Evolutionary conservation across 179 eudicot genomes (phyloP), one percentile per base, ranked within the genome.

Genomic region (Heliamphora pulchella): DNA sequence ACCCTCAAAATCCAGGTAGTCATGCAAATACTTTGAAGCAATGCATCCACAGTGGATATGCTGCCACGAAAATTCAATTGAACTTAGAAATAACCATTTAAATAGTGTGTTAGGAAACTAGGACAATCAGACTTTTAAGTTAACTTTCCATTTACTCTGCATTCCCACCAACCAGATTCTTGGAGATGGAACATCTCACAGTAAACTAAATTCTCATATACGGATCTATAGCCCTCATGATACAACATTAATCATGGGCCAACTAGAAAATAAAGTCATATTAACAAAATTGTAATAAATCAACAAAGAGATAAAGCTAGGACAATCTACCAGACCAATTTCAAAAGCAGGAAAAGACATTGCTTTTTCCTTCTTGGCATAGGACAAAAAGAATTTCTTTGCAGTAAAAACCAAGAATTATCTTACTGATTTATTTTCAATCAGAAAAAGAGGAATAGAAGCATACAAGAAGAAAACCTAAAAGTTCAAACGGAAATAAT

Each of bases 131-230:
- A 50, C 43, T 11, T 41, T 48, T 44, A 77, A 0, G 50, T 71
- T 80, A 95, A 97, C 97, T 95, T 95, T 85, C 87, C 84, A 85
- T 97, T 93, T 31, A 86, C 69, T 75, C 73, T 86, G 86, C 98
- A 95, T 70, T 89, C 83, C 82, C 98, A 90, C 98, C 98, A 95
- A 81, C 98, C 98, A 78, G 97, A 87, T 81, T 95, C 97, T 31
- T 91, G 91, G 20, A 79, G 79, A 80, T 95, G 98, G 82, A 87
- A 94, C 70, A 87, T 90, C 69, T 90, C 90, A 76, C 98, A 94
- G 85, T 83, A 94, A 66, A 83, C 77, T 4, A 70, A 86, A 67
- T 82, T 89, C 88, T 91, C 96, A 87, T 83, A 94, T 65, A 90
- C 90, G 85, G 87, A 89, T 80, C 98, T 93, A 82, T 47, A 76